phyloP scores from a whole-genome alignment of 1,139 yeast species.

The Suhomyces panamericanus region DNA sequence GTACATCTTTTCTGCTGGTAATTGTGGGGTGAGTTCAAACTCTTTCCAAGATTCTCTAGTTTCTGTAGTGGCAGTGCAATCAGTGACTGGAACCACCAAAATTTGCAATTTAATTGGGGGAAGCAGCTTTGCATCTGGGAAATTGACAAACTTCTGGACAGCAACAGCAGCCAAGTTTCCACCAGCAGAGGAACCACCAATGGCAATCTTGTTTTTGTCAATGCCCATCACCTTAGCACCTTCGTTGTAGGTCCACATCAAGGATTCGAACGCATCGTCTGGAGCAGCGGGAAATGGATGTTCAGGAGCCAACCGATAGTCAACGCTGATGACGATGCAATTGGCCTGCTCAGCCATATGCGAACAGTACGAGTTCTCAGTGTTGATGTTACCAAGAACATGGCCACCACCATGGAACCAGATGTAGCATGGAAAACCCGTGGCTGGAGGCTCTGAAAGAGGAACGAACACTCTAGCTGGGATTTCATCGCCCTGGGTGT shows the following conservation, averaged over 20 bases:
- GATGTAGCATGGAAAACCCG: constrained; percentile 46
- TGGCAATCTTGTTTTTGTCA: constrained; percentile 35
- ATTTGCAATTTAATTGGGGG: constrained; percentile 45
- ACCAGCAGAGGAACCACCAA: constrained; percentile 53
- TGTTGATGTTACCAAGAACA: constrained; percentile 46
- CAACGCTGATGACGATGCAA: constrained; percentile 40
- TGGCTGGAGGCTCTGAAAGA: constrained; percentile 32
- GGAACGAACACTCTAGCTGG: constrained; percentile 46
- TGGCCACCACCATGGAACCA: constrained; percentile 56
- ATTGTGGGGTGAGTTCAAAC: constrained; percentile 43
- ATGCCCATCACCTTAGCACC: constrained; percentile 26
- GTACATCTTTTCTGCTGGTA: constrained; percentile 50
- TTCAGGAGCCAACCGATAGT: constrained; percentile 45
- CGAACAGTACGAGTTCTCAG: constrained; percentile 49
- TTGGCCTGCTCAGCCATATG: constrained; percentile 37
- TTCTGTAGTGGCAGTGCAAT: constrained; percentile 44
- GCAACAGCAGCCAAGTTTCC: constrained; percentile 47
- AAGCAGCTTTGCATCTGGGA: constrained; percentile 21
- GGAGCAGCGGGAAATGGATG: constrained; percentile 51
- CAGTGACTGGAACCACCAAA: constrained; percentile 51
- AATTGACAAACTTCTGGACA: constrained; percentile 38
- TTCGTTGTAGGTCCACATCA: constrained; percentile 20
- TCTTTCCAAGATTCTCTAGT: constrained; percentile 43
- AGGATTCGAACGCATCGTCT: constrained; percentile 44
- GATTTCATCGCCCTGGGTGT: constrained; percentile 29